Base-by-base conservation (phyloP, 2,329 filamentous ascomycete genomes). In the Calycina herbarum region DNA sequence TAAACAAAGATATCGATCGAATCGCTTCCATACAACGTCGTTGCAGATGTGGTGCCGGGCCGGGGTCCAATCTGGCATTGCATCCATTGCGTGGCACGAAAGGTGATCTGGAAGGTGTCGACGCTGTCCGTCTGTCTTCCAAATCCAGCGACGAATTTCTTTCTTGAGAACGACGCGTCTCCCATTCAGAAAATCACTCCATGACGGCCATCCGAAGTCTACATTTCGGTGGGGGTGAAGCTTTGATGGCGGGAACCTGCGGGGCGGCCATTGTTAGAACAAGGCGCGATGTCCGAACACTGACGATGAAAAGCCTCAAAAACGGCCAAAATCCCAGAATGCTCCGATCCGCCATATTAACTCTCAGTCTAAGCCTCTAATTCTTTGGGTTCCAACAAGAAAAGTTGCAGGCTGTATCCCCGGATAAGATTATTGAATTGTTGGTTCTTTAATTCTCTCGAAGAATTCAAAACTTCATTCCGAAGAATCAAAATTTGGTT, bases 191-290 rank as follows among this genome's bases (percentile, higher is more conserved):
- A 51, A 10, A 10, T 38, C 35, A 38, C 10, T 38, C 10, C 35
- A 11, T 51, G 45, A 51, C 45, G 45, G 27, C 45, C 45, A 51
- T 51, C n/a, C n/a, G 10, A 51, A 10, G 45, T 24, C 45, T 24
- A 51, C n/a, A 27, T 24, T 24, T 20, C 7, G 24, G 8, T 51
- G 45, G 45, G 20, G 45, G 10, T 24, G 20, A 51, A 51, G 45
- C 45, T 51, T 51, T 51, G 45, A 51, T 51, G 45, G 45, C 45
- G 45, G 45, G 45, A 51, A 51, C 45, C 20, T 51, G 45, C 45
- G 45, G 45, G 20, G 45, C 45, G 45, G 45, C n/a, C 2, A 51
- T 51, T 24, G 27, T 51, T 51, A 51, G 10, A 20, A 51, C n/a
- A 27, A 51, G 1, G 15, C 45, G 45, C n/a, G 3, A 24, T 27